Evolutionary conservation across 768 basidiomycete species (phyloP), one percentile per base, ranked within the genome.

Genomic region (Pleurotus giganteus): DNA sequence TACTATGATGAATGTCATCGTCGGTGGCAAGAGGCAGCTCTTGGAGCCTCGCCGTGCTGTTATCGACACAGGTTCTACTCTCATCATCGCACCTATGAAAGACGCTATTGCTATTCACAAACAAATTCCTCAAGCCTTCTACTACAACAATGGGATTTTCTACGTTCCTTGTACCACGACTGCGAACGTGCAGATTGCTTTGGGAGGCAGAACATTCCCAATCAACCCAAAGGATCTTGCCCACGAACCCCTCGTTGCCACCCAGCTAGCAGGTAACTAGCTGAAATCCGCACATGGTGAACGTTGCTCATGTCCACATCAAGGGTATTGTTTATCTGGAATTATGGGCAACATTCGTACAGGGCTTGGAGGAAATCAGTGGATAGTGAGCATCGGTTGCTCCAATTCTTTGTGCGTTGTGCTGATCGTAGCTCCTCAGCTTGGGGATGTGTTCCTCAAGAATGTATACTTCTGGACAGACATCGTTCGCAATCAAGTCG

Each of bases 101-200:
- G 88, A 88, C 58, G 84, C 82, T 29, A 69, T 69, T 2, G 72
- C 75, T 0, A 73, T 91, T 53, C 83, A 89, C 63, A 58, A 67
- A 13, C 65, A 66, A 6, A 85, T 87, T 60, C 74, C 81, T 1
- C 85, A 84, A 17, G 79, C 86, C 4, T 57, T 66, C 47, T 75
- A 71, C 27, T 75, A 81, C 60, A 70, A 70, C 9, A 75, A 62
- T 69, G 74, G 60, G 68, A 88, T 75, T 74, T 41, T 41, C n/a
- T 83, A 75, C 8, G 72, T 91, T 49, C 87, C 89, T 2, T 91
- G 89, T 70, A 83, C 76, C 23, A 79, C 78, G 13, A 76, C 66
- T 49, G 70, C 80, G 12, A 70, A 69, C 34, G 63, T 88, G 31
- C 74, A 82, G 1, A 68, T 91, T 49, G 76, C 73, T 4, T 82